Evolutionary conservation across 768 basidiomycete species (phyloP), one percentile per base, ranked within the genome.

Genomic region (Pleurotus djamor): DNA sequence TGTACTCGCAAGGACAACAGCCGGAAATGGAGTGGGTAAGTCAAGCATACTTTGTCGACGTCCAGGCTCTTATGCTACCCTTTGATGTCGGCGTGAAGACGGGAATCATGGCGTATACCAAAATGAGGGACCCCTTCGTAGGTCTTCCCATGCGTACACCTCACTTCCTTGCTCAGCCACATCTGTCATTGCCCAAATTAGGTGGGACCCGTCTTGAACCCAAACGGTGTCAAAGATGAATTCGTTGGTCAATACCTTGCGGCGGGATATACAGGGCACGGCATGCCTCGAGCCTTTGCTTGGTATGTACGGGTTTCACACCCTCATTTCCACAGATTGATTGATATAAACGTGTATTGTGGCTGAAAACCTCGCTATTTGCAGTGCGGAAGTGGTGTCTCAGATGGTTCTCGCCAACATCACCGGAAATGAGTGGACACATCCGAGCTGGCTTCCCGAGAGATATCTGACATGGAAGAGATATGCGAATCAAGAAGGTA

Each of bases 1-100:
- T 79, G 62, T 88, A 82, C 60, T 79, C 80, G 57, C 64, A 62
- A 10, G 76, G 71, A 3, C 65, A 59, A n/a, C 77, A 83, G 52
- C 85, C 85, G 5, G 89, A 91, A 68, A 84, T 86, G 81, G 90
- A 94, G 79, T 95, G 93, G 92, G 91, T 90, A 52, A 45, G 81
- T 72, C 1, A 37, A 56, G 10, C 28, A 58, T 12, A 16, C 14
- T 56, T 43, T 38, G 5, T 49, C 43, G 44, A 16, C 9, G 2
- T 8, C 13, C 48, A 37, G 48, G 6, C 59, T 43, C 10, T 60
- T 5, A 45, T 35, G 44, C 14, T 36, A 9, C n/a, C 63, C 21
- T 28, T 28, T 17, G 57, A 13, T 32, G 44, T 58, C 32, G 13
- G 54, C 16, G 34, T n/a, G 48, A 63, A 92, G 92, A 91, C 88